Conservation (phyloP, 169 alveolate genomes). For the Plasmodium malariae region DNA sequence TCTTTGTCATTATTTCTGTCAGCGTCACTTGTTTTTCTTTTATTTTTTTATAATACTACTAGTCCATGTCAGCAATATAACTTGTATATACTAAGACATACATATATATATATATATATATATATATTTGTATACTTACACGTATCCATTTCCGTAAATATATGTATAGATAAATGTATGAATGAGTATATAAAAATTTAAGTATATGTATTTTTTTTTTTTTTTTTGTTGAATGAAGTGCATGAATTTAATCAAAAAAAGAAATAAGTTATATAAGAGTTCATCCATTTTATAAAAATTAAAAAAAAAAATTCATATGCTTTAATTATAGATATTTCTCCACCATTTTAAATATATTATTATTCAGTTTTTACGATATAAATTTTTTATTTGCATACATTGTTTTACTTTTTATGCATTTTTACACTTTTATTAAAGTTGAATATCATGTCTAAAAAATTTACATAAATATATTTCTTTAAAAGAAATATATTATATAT, state of each 20-base stretch:
- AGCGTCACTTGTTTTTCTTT: background rate
- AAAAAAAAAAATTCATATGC: slow-evolving; percentile 24
- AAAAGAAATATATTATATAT: too few species aligned
- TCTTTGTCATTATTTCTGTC: background rate
- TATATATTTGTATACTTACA: background rate
- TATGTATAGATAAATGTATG: background rate
- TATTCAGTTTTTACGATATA: background rate
- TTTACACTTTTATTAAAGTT: background rate
- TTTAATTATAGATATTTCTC: slow-evolving; percentile 21
- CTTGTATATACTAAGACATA: too few species aligned
- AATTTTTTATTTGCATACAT: background rate
- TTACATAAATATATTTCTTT: slow-evolving; percentile 25
- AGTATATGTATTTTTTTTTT: background rate
- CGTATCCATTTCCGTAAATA: background rate
- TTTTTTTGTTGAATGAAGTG: background rate
- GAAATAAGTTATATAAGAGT: slow-evolving; percentile 9
- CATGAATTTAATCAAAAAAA: slow-evolving; percentile 1
- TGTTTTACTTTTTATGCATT: background rate
- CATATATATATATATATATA: too few species aligned
- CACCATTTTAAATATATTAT: background rate
- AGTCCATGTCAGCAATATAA: background rate
- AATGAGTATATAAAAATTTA: background rate
- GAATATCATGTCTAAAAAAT: slow-evolving; percentile 13
- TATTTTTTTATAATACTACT: background rate
- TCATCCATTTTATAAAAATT: slow-evolving; percentile 18